These are phyloP conservation scores for Neofusicoccum umdonicola DNA, from an alignment of 2,329 filamentous ascomycete genomes.

Conservation along the genomic window DNA sequence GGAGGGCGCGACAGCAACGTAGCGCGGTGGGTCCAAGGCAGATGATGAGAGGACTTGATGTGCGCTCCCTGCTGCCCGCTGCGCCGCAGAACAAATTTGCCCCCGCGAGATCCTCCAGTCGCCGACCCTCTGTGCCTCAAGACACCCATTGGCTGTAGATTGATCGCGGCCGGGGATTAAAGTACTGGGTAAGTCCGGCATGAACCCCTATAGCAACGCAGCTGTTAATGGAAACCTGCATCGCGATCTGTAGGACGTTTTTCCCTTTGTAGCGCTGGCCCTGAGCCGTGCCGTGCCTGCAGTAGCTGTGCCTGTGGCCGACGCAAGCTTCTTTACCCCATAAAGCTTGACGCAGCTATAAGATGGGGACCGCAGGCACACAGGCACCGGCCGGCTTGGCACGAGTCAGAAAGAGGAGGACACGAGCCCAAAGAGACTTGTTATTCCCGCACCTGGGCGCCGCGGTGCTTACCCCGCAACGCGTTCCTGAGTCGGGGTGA, in stretches of 20 bases:
- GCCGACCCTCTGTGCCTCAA: background rate
- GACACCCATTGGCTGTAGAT: background rate
- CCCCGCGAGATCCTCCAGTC: background rate
- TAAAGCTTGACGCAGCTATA: background rate
- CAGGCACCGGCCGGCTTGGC: no score
- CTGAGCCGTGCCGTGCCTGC: background rate
- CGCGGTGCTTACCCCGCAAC: conserved; percentile 1
- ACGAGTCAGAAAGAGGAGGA: no score
- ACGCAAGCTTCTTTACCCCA: background rate
- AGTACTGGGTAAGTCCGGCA: background rate
- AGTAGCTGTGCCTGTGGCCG: background rate
- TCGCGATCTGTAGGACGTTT: background rate
- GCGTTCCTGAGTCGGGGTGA: background rate
- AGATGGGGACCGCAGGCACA: no score
- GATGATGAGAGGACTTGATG: background rate
- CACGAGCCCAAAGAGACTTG: background rate
- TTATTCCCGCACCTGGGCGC: background rate
- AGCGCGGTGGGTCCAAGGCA: background rate
- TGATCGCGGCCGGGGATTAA: background rate
- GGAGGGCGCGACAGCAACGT: background rate
- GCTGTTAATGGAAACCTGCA: background rate
- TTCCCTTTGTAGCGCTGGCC: background rate
- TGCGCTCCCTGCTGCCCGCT: background rate
- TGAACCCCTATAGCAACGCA: background rate
- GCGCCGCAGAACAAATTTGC: background rate